phyloP scores from a whole-genome alignment of 768 basidiomycete species.

The Lentinus tigrinus region DNA sequence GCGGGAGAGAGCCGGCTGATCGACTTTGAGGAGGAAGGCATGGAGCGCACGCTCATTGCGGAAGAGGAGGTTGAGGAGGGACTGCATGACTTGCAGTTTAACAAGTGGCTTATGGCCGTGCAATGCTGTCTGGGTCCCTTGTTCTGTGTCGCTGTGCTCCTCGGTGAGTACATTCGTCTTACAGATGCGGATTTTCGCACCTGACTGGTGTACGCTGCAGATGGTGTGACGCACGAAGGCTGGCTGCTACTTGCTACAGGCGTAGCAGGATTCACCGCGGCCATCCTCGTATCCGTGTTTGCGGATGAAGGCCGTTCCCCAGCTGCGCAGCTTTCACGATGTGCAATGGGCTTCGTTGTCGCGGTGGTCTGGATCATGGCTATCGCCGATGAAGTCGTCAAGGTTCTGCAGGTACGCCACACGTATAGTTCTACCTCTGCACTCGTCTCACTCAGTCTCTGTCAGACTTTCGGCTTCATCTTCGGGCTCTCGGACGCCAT shows the following conservation, averaged over 20 bases:
- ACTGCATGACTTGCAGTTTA: constrained; percentile 61
- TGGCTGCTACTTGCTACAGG: constrained; percentile 57
- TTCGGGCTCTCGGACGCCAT: constrained; percentile 97
- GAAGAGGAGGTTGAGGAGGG: constrained; percentile 74
- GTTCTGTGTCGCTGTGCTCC: constrained; percentile 73
- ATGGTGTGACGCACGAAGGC: constrained; percentile 40
- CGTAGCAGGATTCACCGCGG: constrained; percentile 53
- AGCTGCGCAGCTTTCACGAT: constrained; percentile 64
- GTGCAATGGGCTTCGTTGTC: constrained; percentile 88
- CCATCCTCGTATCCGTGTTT: constrained; percentile 56
- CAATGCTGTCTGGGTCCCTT: constrained; percentile 85
- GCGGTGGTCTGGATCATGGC: constrained; percentile 98
- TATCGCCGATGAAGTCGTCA: constrained; percentile 94
- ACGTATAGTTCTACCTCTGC: background rate
- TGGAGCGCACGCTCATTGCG: constrained; percentile 66
- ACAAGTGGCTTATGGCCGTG: constrained; percentile 80
- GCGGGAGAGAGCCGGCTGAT: constrained; percentile 47
- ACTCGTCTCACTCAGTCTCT: background rate
- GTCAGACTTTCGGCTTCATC: constrained; percentile 86
- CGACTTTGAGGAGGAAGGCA: constrained; percentile 76
- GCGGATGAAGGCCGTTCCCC: constrained; percentile 58
- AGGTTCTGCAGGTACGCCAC: constrained; percentile 75
- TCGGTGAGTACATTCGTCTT: constrained; percentile 50
- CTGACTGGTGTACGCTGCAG: constrained; percentile 31
- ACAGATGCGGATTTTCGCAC: background rate